A percentile compares a stretch with the other conserved stretches of the same genome.
These are phyloP conservation scores for Mycena chlorophos DNA, from an alignment of 768 basidiomycete genomes.

Conservation along the genomic window DNA sequence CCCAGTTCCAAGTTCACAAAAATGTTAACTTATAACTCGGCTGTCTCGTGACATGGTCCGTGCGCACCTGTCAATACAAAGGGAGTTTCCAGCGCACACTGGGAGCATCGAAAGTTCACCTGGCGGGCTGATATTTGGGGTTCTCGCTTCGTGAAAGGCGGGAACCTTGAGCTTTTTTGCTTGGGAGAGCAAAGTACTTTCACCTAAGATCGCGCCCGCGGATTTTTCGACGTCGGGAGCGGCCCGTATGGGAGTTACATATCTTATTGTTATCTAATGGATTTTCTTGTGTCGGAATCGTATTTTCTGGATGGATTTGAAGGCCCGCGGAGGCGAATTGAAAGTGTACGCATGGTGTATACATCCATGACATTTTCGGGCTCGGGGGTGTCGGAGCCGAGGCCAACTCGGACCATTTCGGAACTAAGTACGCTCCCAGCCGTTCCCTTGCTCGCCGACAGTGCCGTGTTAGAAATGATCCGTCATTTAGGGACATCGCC, in stretches of 20 bases:
- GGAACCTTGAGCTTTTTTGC: constrained; percentile 54
- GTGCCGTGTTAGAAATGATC: no score
- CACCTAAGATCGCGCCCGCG: constrained; percentile 69
- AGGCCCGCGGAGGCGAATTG: no score
- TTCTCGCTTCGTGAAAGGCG: constrained; percentile 40
- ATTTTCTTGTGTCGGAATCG: background rate
- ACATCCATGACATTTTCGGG: no score
- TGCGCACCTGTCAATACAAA: constrained; percentile 40
- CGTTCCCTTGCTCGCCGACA: no score
- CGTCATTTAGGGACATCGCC: no score
- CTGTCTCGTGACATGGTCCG: constrained; percentile 44
- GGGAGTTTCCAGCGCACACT: background rate
- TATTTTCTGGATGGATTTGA: no score
- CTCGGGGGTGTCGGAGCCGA: no score
- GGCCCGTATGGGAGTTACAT: constrained; percentile 68
- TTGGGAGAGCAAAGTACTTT: constrained; percentile 61
- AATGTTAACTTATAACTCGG: no score
- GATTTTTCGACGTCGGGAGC: constrained; percentile 44
- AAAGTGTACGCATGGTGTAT: no score
- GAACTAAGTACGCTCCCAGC: no score
- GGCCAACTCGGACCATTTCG: no score
- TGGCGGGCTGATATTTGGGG: constrained; percentile 74
- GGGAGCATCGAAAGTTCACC: constrained; percentile 68
- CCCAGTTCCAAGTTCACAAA: no score
- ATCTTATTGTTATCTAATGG: background rate